Conservation (phyloP, 2,329 filamentous ascomycete genomes). For the Cadophora gregata region DNA sequence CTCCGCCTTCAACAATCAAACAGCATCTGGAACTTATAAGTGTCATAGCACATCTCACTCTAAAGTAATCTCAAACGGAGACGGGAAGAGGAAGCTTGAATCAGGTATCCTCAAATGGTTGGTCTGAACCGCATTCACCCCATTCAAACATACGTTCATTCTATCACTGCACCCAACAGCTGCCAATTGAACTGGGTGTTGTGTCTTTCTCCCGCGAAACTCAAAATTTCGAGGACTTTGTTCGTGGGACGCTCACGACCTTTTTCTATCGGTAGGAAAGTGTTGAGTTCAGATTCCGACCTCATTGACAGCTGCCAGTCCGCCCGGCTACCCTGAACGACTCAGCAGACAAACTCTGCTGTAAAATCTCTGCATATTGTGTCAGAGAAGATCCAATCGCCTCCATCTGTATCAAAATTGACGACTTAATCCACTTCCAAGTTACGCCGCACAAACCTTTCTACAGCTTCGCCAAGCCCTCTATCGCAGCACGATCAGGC, state of each 20-base stretch:
- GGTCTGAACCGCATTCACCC: background rate
- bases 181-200: background rate
- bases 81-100: background rate
- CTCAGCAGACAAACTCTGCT: background rate
- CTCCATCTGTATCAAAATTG: background rate
- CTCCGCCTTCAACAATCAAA: background rate
- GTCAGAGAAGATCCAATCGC: background rate
- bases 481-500: background rate
- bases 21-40: background rate
- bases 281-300: background rate
- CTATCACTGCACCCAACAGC: background rate
- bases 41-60: background rate
- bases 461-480: background rate
- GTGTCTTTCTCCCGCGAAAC: background rate
- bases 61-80: background rate
- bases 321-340: background rate
- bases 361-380: background rate
- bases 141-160: background rate
- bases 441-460: conserved; percentile 7
- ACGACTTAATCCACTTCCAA: background rate
- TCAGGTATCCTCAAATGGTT: background rate
- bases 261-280: background rate
- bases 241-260: background rate
- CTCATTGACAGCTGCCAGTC: background rate
- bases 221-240: background rate